Evolutionary conservation across 257 asterid species (phyloP), one percentile per base, ranked within the genome.

Genomic region (Solanum pimpinellifolium): DNA sequence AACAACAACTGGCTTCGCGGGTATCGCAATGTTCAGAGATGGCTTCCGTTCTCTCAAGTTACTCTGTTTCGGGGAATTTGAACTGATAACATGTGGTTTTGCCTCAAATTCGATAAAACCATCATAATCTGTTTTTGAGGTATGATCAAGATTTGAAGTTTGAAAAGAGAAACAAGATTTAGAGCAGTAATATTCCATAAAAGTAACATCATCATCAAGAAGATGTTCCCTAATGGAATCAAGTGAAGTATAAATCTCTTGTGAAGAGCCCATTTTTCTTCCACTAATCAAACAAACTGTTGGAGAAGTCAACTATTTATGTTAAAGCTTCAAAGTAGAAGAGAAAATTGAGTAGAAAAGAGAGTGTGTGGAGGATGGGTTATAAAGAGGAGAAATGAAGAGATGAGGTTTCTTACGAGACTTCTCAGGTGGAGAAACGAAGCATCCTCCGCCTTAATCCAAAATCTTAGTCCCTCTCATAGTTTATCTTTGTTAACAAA

Each of bases 171-270:
- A 90, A 66, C 65, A 90, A 59, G 46, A 88, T 9, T 90, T 89
- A 23, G 69, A 56, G 18, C 89, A 90, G 20, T 91, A 94, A 86
- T 52, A 86, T 56, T 94, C 94, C 52, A 85, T 73, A 56, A 95
- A 95, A 4, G 92, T 87, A 80, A 11, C 70, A 62, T 62, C 49
- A 87, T 97, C 99, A 35, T 95, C 96, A 20, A 93, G 93, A 59
- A 94, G 98, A 88, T 93, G 94, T 14, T 94, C 95, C 88, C 98
- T 92, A 9, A 97, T 95, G 42, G 89, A 86, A n/a, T 97, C 98
- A 18, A 97, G 93, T 44, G 98, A 89, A 25, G 2, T 59, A 60
- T 94, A 92, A 69, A 80, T 87, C 37, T 91, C 94, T 77, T 89
- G 90, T 11, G 90, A 86, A 1, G 94, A 94, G 7, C 90, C 92